Percentiles rank a stretch among this genome's conserved stretches.
Evolutionary conservation across 495 filamentous ascomycete species (phyloP).

Genomic region (Aspergillus affinis): DNA sequence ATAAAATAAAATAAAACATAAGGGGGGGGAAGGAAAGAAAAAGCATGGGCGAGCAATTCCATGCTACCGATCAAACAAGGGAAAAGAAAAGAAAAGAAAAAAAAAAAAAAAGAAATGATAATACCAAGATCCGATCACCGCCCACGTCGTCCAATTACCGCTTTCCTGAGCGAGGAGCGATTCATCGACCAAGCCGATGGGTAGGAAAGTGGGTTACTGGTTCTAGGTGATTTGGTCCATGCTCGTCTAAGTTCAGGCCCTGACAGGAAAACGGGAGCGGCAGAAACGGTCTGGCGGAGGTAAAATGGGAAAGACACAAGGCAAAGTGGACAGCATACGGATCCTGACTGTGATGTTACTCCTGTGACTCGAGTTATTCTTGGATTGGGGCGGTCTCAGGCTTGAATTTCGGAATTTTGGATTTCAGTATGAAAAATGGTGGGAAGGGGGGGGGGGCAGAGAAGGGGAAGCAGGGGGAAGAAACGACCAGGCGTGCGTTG

Average conservation of each 20-base stretch:
- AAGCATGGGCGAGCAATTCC: constrained; percentile 3
- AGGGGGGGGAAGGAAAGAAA: neutral
- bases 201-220: neutral
- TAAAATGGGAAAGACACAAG: constrained; percentile 15
- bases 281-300: constrained; percentile 25
- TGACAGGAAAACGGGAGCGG: constrained; percentile 31
- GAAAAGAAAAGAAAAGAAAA: constrained; percentile 5
- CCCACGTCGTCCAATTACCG: neutral
- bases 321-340: neutral
- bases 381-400: neutral
- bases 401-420: no score
- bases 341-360: neutral
- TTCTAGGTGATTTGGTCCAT: constrained; percentile 20
- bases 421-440: neutral
- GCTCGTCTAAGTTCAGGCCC: constrained; percentile 26
- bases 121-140: constrained; percentile 9
- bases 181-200: constrained; percentile 12
- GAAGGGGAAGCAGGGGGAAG: neutral
- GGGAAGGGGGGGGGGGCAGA: neutral
- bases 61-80: constrained; percentile 8
- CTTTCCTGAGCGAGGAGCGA: constrained; percentile 7
- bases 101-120: constrained; percentile 8
- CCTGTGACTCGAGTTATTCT: neutral
- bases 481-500: neutral
- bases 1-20: neutral